Evolutionary conservation across 1,284 basidiomycete genomes (phyloP).

Genomic region (Clitocybe nebularis): DNA sequence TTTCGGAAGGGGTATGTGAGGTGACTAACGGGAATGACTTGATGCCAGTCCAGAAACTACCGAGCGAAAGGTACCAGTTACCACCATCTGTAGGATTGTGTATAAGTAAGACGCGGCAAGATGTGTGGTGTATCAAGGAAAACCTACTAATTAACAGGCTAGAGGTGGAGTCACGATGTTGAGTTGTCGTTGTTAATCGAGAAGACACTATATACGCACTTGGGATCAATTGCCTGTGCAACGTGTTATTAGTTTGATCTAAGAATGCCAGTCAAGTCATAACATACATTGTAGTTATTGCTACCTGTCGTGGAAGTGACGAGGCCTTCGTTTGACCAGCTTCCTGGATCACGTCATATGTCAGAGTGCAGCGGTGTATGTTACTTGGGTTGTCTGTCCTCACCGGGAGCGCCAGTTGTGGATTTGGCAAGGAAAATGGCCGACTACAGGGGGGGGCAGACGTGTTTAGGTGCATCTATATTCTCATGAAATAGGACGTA

Average conservation of each 20-base stretch:
- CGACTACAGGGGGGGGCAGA: conserved; percentile 10
- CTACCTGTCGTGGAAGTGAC: conserved; percentile 40
- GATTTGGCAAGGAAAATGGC: conserved; percentile 50
- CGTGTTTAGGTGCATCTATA: not conserved
- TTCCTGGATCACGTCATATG: conserved; percentile 23
- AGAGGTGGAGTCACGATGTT: not conserved
- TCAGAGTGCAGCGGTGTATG: not conserved
- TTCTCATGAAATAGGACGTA: conserved; percentile 14
- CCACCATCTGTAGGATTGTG: conserved; percentile 24
- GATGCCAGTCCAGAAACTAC: conserved; percentile 52
- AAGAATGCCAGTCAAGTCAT: not conserved
- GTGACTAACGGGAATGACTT: conserved; percentile 7
- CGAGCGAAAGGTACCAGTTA: conserved; percentile 43
- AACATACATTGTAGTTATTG: conserved; percentile 46
- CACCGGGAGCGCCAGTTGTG: conserved; percentile 39
- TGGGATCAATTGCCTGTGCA: conserved; percentile 51
- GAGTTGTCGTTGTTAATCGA: too few species aligned
- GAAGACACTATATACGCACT: too few species aligned
- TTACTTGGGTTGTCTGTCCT: not conserved
- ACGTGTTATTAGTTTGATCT: not conserved
- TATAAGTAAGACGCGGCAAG: not conserved
- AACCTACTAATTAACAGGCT: conserved; percentile 32
- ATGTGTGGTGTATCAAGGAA: not conserved
- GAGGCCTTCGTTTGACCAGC: conserved; percentile 44
- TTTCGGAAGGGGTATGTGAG: conserved; percentile 1